Conservation (phyloP, 345 rosid genomes). For the Angophora floribunda region DNA sequence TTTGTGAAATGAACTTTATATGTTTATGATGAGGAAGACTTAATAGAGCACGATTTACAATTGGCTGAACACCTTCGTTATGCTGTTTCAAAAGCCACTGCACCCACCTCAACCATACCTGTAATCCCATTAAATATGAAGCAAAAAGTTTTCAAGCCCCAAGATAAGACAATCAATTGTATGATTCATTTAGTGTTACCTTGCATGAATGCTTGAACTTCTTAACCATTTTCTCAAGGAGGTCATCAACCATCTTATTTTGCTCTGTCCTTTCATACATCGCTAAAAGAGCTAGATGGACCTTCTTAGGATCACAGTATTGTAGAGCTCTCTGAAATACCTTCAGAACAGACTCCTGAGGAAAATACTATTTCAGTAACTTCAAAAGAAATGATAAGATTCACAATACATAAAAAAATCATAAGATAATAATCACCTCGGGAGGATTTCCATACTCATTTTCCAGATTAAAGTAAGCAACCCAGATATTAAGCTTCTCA, state of each 20-base stretch:
- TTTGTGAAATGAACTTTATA: conserved; percentile 75
- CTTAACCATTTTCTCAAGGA: conserved; percentile 65
- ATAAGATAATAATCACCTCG: conserved; percentile 35
- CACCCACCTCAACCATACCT: conserved; percentile 78
- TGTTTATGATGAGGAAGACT: conserved; percentile 83
- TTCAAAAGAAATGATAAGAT: not conserved
- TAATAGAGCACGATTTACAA: conserved; percentile 61
- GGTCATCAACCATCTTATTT: conserved; percentile 58
- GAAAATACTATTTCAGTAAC: not conserved
- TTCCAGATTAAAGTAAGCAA: conserved; percentile 95
- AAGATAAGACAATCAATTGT: not conserved
- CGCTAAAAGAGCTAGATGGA: conserved; percentile 70
- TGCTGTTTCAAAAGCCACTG: conserved; percentile 45
- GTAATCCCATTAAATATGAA: not conserved
- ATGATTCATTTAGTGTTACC: conserved; percentile 24
- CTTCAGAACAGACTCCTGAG: conserved; percentile 77
- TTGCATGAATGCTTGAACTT: conserved; percentile 94
- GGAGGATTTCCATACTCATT: conserved; percentile 89
- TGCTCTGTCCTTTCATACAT: conserved; percentile 86
- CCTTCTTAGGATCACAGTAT: conserved; percentile 74
- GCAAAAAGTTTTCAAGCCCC: not conserved
- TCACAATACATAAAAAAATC: not conserved
- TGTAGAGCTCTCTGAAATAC: conserved; percentile 86
- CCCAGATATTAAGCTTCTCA: conserved; percentile 94
- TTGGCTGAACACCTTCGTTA: conserved; percentile 54